phyloP scores from a whole-genome alignment of 331 rosid species.

The Stylosanthes scabra region DNA sequence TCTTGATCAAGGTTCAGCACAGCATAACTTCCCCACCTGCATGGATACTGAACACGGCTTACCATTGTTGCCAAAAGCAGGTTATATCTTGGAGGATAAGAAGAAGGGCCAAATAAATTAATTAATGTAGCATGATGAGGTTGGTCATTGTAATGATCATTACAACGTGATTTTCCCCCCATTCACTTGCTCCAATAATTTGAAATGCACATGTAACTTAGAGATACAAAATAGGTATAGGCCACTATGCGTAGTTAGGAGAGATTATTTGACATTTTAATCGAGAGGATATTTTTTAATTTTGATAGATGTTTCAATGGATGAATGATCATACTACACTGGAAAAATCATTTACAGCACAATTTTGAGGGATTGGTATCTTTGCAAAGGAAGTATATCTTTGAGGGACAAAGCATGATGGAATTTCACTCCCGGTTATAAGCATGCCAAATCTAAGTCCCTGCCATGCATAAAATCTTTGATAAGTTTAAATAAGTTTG shows the following conservation, averaged over 20 bases:
- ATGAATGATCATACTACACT: too few species aligned
- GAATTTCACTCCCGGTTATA: too few species aligned
- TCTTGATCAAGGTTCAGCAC: conserved; percentile 38
- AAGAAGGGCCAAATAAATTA: conserved; percentile 28
- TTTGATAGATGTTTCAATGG: too few species aligned
- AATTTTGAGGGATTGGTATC: too few species aligned
- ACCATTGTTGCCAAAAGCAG: conserved; percentile 17
- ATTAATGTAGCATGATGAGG: conserved; percentile 33
- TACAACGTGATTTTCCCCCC: conserved; percentile 28
- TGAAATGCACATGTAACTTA: conserved; percentile 35
- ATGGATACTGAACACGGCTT: conserved; percentile 24
- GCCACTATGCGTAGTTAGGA: conserved; percentile 36
- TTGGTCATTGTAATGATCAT: conserved; percentile 38
- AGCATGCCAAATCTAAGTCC: too few species aligned
- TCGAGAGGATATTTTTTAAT: neutral
- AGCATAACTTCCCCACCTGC: conserved; percentile 9
- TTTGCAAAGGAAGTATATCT: too few species aligned
- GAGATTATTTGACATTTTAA: conserved; percentile 35
- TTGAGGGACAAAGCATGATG: too few species aligned
- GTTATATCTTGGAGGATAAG: conserved; percentile 30
- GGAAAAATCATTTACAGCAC: too few species aligned
- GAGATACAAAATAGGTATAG: conserved; percentile 29
- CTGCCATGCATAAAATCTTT: too few species aligned
- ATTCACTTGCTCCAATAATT: conserved; percentile 30
- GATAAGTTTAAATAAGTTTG: too few species aligned